phyloP scores from a whole-genome alignment of 2,329 filamentous ascomycete genomes.

The Phyllosticta capitalensis region DNA sequence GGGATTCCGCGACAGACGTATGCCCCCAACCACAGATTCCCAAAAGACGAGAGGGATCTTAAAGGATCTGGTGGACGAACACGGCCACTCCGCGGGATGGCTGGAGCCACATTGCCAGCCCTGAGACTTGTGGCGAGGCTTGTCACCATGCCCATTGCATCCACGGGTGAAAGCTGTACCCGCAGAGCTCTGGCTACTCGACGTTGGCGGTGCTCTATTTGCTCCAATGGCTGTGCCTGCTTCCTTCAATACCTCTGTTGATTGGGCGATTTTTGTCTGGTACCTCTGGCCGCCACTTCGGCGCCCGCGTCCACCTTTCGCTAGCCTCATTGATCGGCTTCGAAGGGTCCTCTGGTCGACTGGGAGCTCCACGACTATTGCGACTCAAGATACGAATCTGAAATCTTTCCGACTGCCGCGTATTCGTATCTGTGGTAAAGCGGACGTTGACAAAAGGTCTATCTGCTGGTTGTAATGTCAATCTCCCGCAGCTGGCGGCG shows the following conservation, averaged over 20 bases:
- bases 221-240: neutral
- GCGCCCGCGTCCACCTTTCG: neutral
- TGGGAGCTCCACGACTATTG: neutral
- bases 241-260: neutral
- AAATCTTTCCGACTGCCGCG: neutral
- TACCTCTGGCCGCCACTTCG: neutral
- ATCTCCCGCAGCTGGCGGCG: neutral
- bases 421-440: no score
- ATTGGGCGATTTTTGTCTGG: neutral
- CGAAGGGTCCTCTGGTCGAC: neutral
- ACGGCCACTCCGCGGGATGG: neutral
- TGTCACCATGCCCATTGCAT: neutral
- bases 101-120: neutral
- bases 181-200: neutral
- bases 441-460: no score
- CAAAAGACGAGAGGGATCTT: neutral
- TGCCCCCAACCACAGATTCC: neutral
- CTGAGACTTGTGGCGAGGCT: neutral
- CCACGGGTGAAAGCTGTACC: neutral
- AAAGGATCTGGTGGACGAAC: neutral
- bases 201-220: neutral
- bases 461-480: neutral
- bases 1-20: neutral
- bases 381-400: neutral
- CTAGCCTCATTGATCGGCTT: neutral